These are phyloP conservation scores for Vaccinium darrowii DNA, from an alignment of 148 eudicot species.

Conservation along the genomic window DNA sequence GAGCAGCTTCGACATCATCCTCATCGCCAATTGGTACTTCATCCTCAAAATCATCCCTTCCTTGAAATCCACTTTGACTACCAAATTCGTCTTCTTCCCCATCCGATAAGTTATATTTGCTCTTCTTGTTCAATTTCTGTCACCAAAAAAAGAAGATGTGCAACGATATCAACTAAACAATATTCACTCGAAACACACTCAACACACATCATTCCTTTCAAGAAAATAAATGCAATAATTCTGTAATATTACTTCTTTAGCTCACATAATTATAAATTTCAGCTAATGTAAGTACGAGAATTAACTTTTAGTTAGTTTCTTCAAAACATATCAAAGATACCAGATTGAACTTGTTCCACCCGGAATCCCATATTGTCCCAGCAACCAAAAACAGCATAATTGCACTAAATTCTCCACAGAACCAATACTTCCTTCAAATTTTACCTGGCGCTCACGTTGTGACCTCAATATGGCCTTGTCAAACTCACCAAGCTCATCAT, in stretches of 20 bases:
- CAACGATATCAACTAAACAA: not conserved
- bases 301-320: not conserved
- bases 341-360: not conserved
- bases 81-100: slow-evolving; percentile 90
- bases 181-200: not conserved
- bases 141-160: slow-evolving; percentile 22
- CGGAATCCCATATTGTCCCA: not conserved
- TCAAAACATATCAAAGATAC: not conserved
- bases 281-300: not conserved
- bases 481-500: slow-evolving; percentile 73
- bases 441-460: slow-evolving; percentile 87
- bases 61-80: slow-evolving; percentile 32
- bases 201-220: not conserved
- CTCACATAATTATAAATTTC: not conserved
- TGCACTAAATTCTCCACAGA: not conserved
- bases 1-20: slow-evolving; percentile 44
- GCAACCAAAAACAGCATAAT: not conserved
- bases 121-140: slow-evolving; percentile 67
- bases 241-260: not conserved
- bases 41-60: slow-evolving; percentile 80
- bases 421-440: not conserved
- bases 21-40: slow-evolving; percentile 60
- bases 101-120: slow-evolving; percentile 80
- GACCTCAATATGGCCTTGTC: slow-evolving; percentile 89
- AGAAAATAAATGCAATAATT: not conserved